Evolutionary conservation across 192 early-diverging fungal species (phyloP).

Genomic region (Ambispora gerdemannii): DNA sequence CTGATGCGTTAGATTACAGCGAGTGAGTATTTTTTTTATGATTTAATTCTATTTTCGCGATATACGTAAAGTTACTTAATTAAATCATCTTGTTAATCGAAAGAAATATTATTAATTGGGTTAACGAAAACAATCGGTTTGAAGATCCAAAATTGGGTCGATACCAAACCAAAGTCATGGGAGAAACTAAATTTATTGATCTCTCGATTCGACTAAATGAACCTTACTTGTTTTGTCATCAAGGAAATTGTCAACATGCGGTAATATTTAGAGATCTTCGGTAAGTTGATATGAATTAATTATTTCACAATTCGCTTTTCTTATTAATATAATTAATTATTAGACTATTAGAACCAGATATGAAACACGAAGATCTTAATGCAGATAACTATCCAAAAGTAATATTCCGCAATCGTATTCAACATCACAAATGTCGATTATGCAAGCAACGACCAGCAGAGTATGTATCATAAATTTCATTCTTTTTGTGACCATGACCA

Average conservation of each 20-base stretch:
- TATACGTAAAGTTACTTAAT: no score
- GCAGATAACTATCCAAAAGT: constrained; percentile 50
- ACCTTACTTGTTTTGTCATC: constrained; percentile 73
- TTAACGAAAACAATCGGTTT: constrained; percentile 49
- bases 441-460: constrained; percentile 54
- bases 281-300: constrained; percentile 32
- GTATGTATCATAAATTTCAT: constrained; percentile 18
- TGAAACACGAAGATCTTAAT: constrained; percentile 46
- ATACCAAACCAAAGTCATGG: constrained; percentile 55
- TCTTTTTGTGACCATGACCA: no score
- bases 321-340: neutral
- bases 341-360: neutral
- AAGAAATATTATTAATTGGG: constrained; percentile 71
- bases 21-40: no score
- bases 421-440: constrained; percentile 58
- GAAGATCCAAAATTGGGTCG: constrained; percentile 46
- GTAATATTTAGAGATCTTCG: constrained; percentile 64
- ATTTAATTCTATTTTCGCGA: no score
- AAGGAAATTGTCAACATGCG: constrained; percentile 77
- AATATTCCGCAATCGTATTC: constrained; percentile 50
- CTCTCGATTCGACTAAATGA: constrained; percentile 60
- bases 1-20: constrained; percentile 63
- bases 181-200: constrained; percentile 57
- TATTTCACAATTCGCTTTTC: neutral
- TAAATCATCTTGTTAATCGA: no score